Conservation (phyloP, 2,329 filamentous ascomycete species). For the Sclerotinia sclerotiorum region DNA sequence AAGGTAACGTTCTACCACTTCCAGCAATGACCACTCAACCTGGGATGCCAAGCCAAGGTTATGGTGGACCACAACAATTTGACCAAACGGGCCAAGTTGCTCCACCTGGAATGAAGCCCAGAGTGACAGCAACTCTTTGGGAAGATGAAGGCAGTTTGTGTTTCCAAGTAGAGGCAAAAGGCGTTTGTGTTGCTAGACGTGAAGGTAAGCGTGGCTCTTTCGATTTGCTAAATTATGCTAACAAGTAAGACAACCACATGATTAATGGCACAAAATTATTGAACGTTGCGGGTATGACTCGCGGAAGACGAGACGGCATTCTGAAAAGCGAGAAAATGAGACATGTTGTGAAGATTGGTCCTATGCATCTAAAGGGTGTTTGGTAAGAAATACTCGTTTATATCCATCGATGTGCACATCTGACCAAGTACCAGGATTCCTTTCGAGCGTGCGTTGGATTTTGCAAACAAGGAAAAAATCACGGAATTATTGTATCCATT, state of each 20-base stretch:
- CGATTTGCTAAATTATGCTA: conserved; percentile 10
- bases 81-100: conserved; percentile 92
- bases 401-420: conserved; percentile 3
- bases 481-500: conserved; percentile 92
- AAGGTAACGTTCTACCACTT: conserved; percentile 68
- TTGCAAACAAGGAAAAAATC: conserved; percentile 99
- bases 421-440: conserved; percentile 70
- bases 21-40: conserved; percentile 52
- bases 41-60: conserved; percentile 50
- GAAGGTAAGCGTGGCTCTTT: conserved; percentile 70
- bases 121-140: conserved; percentile 95
- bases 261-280: conserved; percentile 97
- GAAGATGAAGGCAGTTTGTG: conserved; percentile 97
- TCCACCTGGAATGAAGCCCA: conserved; percentile 91
- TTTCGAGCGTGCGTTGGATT: conserved; percentile 94
- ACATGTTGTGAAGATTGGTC: conserved; percentile 97
- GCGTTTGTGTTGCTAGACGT: conserved; percentile 89
- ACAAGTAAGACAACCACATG: conserved; percentile 83
- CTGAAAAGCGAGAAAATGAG: conserved; percentile 96
- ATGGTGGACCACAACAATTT: conserved; percentile 53
- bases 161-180: conserved; percentile 95
- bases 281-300: conserved; percentile 97
- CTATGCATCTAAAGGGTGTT: conserved; percentile 97
- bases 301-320: conserved; percentile 91
- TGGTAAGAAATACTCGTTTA: conserved; percentile 63